A percentile compares a stretch with the other conserved stretches of the same genome.
These are phyloP conservation scores for Trametes gibbosa DNA, from an alignment of 768 basidiomycete species.

Conservation along the genomic window DNA sequence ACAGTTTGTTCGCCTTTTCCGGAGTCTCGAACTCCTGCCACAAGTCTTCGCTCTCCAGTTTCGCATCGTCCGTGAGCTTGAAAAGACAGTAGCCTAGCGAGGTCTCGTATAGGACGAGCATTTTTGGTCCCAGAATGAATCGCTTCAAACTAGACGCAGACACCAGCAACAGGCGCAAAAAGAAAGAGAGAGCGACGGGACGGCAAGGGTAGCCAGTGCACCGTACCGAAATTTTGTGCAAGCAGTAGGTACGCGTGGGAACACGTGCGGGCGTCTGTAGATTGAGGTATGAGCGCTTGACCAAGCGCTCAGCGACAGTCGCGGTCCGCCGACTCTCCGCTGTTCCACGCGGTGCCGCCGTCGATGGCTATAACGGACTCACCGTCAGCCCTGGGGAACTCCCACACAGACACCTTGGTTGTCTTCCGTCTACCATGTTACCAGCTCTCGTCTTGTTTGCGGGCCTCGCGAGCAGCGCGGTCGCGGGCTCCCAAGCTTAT, in stretches of 20 bases:
- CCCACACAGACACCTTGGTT: not conserved
- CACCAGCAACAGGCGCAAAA: not conserved
- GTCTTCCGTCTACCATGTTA: constrained; percentile 7
- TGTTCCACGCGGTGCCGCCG: too few relatives aligned
- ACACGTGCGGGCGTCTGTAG: constrained; percentile 1
- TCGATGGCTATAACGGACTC: too few relatives aligned
- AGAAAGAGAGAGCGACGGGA: too few relatives aligned
- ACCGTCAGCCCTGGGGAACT: not conserved
- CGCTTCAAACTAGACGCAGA: not conserved
- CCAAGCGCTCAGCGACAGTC: not conserved
- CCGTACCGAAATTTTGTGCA: constrained; percentile 21
- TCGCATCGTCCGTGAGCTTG: constrained; percentile 88
- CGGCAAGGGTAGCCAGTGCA: too few relatives aligned
- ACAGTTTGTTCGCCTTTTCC: constrained; percentile 91
- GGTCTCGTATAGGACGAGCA: constrained; percentile 97
- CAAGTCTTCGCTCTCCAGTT: constrained; percentile 80
- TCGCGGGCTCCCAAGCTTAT: constrained; percentile 2
- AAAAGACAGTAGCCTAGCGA: constrained; percentile 97
- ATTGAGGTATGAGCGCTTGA: not conserved
- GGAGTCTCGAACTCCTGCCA: constrained; percentile 93
- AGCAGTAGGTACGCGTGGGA: constrained; percentile 1
- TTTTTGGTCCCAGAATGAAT: constrained; percentile 33
- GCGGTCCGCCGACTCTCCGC: too few relatives aligned
- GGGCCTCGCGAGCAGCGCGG: not conserved
- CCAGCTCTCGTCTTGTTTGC: not conserved